Evolutionary conservation across 78 protist genomes (phyloP), one percentile per base, ranked within the genome.

Genomic region (Isochrysis galbana): DNA sequence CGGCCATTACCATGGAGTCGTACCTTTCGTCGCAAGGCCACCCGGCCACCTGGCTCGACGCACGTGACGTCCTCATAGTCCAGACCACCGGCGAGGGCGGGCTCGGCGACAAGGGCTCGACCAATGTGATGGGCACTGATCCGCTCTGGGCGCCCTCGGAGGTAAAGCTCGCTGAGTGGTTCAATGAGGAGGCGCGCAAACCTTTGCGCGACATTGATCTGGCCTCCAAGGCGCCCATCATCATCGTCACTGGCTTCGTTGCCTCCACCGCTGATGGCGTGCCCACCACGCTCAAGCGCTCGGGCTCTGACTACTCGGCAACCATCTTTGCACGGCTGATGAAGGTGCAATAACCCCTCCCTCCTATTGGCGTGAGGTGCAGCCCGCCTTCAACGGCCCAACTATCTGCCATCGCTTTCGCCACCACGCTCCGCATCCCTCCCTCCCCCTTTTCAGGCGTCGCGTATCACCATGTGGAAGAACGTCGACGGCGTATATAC

Each of bases 401-500:
- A n/a, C n/a, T n/a, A n/a, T n/a, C n/a, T n/a, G n/a, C n/a, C n/a
- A n/a, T n/a, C n/a, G n/a, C n/a, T n/a, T n/a, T n/a, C n/a, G n/a
- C n/a, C n/a, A n/a, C n/a, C n/a, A n/a, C n/a, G n/a, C n/a, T n/a
- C n/a, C n/a, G n/a, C n/a, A n/a, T n/a, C n/a, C n/a, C n/a, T n/a
- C n/a, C n/a, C n/a, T n/a, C n/a, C n/a, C n/a, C n/a, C n/a, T n/a
- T n/a, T n/a, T n/a, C n/a, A n/a, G n/a, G 94, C 92, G 22, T 7
- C 45, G 32, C 34, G 67, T 38, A 90, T 93, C 84, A 61, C 61
- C 44, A 69, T 93, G 90, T 93, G 95, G 95, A 93, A 82, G 91
- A 47, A 93, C 70, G 90, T 88, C 36, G 94, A 93, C 94, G 88
- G 93, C 74, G 88, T 91, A 42, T 78, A 55, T 83, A 89, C 92